These are phyloP conservation scores for Calonectria pauciramosa DNA, from an alignment of 2,329 filamentous ascomycete genomes.

Conservation along the genomic window DNA sequence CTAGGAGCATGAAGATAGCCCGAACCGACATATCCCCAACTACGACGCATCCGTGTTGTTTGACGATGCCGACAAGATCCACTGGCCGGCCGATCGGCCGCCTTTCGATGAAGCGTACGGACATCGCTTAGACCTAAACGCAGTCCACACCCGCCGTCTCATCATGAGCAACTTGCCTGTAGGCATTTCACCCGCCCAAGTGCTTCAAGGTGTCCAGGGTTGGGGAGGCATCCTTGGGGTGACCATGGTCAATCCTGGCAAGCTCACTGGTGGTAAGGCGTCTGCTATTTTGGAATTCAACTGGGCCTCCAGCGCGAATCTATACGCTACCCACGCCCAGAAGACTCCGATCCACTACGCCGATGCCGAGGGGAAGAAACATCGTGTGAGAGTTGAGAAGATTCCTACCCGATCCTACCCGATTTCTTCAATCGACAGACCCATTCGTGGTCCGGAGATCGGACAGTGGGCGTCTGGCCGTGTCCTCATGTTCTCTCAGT, in stretches of 20 bases:
- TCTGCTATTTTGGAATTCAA: slow-evolving; percentile 38
- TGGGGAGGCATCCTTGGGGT: slow-evolving; percentile 29
- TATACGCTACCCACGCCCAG: background rate
- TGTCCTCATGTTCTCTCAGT: slow-evolving; percentile 27
- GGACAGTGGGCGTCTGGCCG: slow-evolving; percentile 25
- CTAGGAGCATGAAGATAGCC: background rate
- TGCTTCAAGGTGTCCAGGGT: slow-evolving; percentile 36
- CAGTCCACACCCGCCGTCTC: slow-evolving; percentile 36
- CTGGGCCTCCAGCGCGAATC: background rate
- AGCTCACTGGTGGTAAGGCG: background rate
- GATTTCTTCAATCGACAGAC: rapidly evolving
- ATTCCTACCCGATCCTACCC: background rate
- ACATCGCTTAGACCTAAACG: background rate
- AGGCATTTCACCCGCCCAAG: slow-evolving; percentile 17
- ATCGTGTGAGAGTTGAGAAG: background rate
- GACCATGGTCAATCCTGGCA: slow-evolving; percentile 1
- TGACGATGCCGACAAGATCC: background rate
- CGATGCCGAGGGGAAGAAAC: background rate
- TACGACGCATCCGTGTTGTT: background rate
- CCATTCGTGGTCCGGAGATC: background rate
- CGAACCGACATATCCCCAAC: background rate
- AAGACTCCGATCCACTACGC: background rate
- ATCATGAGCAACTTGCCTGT: slow-evolving; percentile 42
- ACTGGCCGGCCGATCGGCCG: background rate
- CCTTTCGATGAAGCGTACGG: slow-evolving; percentile 4